These are phyloP conservation scores for Trametes villosa DNA, from an alignment of 768 basidiomycete genomes.

Conservation along the genomic window DNA sequence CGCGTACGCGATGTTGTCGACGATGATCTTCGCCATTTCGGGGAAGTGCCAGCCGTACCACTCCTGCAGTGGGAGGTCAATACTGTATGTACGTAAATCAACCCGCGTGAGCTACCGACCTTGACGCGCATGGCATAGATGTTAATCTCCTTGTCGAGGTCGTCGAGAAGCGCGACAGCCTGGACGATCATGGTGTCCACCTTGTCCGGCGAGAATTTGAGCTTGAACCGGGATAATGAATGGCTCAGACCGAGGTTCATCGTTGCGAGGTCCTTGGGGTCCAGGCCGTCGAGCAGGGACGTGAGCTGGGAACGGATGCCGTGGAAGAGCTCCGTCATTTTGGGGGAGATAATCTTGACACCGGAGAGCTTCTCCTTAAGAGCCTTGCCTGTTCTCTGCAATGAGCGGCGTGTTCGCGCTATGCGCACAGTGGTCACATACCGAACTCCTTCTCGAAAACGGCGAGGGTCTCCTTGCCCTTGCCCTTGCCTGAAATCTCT, in stretches of 20 bases:
- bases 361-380: conserved; percentile 95
- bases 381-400: conserved; percentile 58
- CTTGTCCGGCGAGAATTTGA: conserved; percentile 99
- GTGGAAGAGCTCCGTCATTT: conserved; percentile 81
- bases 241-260: conserved; percentile 99
- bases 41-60: conserved; percentile 99
- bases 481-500: conserved; percentile 86
- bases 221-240: conserved; percentile 96
- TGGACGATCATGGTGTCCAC: conserved; percentile 99
- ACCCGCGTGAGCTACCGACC: conserved; percentile 46
- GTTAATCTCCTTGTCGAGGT: conserved; percentile 99
- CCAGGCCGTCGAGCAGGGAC: conserved; percentile 84
- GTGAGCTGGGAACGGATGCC: conserved; percentile 92
- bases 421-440: conserved; percentile 37
- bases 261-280: conserved; percentile 92
- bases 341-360: conserved; percentile 71
- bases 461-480: conserved; percentile 81
- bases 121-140: conserved; percentile 99
- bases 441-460: conserved; percentile 93
- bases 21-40: conserved; percentile 98
- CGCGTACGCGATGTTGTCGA: conserved; percentile 96
- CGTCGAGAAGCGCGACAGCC: conserved; percentile 96
- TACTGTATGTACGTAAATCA: background rate
- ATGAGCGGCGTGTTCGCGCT: background rate
- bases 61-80: conserved; percentile 61